Base-by-base conservation (phyloP, 352 stramenopile genomes). In the Phytophthora uliginosa region DNA sequence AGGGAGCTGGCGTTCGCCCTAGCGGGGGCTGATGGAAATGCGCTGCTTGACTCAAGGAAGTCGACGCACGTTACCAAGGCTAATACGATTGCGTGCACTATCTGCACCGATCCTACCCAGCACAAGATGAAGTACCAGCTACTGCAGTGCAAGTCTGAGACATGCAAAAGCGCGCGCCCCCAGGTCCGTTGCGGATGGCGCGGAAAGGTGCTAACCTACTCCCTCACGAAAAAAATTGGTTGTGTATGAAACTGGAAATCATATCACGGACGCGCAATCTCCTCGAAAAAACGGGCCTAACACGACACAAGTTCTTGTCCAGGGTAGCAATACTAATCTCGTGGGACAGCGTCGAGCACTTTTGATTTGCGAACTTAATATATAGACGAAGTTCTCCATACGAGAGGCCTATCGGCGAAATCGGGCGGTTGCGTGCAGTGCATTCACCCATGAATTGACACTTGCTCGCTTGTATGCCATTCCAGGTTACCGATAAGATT, bases 101-200 rank as follows among this genome's bases (percentile, higher is more conserved):
- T 36, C 18, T 61, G 54, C 54, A 28, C 54, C n/a, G n/a, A 50
- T 36, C 34, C 7, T 28, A 36, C 33, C n/a, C 47, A n/a, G n/a
- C 54, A 50, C 33, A 12, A 31, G 8, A 60, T 60, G 34, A 60
- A 60, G 33, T 60, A 60, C 54, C 54, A 48, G 52, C 18, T 59
- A 45, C 26, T 59, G 15, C 17, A 31, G 18, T 61, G 54, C 54
- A 61, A 61, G 54, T 61, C 34, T 0, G 6, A 48, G 50, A 20
- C 33, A 8, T 60, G 54, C n/a, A 5, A 34, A 6, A 18, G 26
- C 10, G 54, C 33, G 36, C 34, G 20, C 33, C 9, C 18, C 33
- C n/a, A 2, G 2, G 33, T 50, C 2, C 26, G 18, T 2, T 61
- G 54, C 33, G 54, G 54, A 7, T 61, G 34, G 34, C 8, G 33